Conservation (phyloP, 1,139 yeast species). For the Diutina ranongensis region DNA sequence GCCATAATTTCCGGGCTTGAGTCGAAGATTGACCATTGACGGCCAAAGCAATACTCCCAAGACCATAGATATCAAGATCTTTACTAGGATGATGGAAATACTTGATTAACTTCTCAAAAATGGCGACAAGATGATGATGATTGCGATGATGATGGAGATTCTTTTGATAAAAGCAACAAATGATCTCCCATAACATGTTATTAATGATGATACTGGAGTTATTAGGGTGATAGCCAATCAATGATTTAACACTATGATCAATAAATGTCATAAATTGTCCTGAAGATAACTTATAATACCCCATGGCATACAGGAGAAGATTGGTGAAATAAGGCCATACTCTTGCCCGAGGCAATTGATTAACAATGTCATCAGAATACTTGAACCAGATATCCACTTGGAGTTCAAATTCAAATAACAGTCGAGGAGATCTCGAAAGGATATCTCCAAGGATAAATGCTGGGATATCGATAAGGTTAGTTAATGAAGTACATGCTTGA, state of each 20-base stretch:
- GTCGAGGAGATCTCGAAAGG: conserved; percentile 24
- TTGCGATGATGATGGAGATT: neutral
- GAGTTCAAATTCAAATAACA: conserved; percentile 20
- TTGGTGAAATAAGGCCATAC: conserved; percentile 14
- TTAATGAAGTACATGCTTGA: conserved; percentile 19
- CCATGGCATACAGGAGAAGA: conserved; percentile 16
- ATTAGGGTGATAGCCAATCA: neutral
- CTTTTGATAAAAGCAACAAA: neutral
- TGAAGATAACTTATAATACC: neutral
- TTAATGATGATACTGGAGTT: neutral
- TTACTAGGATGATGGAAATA: neutral
- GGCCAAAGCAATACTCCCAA: neutral
- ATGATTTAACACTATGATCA: neutral
- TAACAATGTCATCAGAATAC: conserved; percentile 10
- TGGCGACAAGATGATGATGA: neutral
- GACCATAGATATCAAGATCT: neutral
- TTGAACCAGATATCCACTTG: conserved; percentile 28
- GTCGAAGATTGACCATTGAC: neutral
- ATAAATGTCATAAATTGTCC: neutral
- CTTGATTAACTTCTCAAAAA: neutral
- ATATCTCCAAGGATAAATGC: conserved; percentile 25
- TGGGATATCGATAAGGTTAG: conserved; percentile 22
- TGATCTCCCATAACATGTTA: neutral
- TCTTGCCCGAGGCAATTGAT: neutral
- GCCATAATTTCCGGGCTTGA: neutral